Evolutionary conservation across 371 early-diverging fungal species (phyloP), one percentile per base, ranked within the genome.

Genomic region (Dinochytrium kinnereticum): DNA sequence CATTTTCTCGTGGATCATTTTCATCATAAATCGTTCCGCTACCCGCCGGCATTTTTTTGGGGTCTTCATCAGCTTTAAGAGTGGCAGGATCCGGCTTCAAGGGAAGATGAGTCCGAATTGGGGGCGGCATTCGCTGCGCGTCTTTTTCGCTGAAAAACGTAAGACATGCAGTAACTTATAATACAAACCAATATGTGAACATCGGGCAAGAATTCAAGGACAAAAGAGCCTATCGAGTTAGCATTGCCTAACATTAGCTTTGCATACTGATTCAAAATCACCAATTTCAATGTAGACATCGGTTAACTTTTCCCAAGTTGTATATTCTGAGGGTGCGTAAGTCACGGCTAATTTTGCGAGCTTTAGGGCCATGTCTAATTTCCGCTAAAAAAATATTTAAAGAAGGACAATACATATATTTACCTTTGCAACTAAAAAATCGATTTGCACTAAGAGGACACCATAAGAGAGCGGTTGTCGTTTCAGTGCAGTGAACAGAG

Each of bases 141-240:
- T 98, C 98, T 38, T 91, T 87, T 75, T 95, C 96, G 68, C 89
- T 90, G 30, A 26, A 13, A 19, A 49, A 21, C 19, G 30, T 15
- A 50, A 65, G 26, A 31, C 0, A 31, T 49, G 36, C 5, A 30
- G 24, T 19, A 50, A 26, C 44, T n/a, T 65, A 31, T 33, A 13
- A 21, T 21, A 65, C 2, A 39, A 30, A 72, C 72, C 77, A 79
- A 81, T 91, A 94, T 0, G 96, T 94, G 79, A 96, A 97, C 98
- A 98, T 97, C 2, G 98, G 98, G 79, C 98, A 98, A 2, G 96
- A 93, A 80, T 98, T 98, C 75, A 98, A 86, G 0, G 97, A 92
- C 74, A 98, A 86, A 30, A 98, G 84, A 10, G 98, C 98, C 61
- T n/a, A 17, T 57, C n/a, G n/a, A n/a, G n/a, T n/a, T n/a, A n/a